Percentiles rank a stretch among this genome's conserved stretches.
Evolutionary conservation across 169 alveolate species (phyloP).

Genomic region (Toxoplasma gondii): DNA sequence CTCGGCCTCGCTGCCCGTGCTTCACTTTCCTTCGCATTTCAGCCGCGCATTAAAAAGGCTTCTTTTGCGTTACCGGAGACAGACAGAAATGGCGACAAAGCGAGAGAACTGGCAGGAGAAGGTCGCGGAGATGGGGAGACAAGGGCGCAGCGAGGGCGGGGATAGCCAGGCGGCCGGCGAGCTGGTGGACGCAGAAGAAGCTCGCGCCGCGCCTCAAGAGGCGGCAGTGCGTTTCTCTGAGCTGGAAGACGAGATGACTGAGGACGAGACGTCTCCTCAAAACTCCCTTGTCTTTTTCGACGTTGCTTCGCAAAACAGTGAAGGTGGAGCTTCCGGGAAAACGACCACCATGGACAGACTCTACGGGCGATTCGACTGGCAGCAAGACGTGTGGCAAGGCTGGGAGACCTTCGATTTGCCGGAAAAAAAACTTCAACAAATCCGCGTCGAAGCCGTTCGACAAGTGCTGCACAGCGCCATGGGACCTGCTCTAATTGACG

Average conservation of each 20-base stretch:
- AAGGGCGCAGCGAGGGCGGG: not conserved
- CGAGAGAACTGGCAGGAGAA: not conserved
- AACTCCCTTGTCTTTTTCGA: not conserved
- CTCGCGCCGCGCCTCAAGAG: not conserved
- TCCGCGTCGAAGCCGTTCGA: not conserved
- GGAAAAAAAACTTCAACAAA: not conserved
- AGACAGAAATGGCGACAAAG: no score
- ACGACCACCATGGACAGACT: not conserved
- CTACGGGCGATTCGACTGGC: not conserved
- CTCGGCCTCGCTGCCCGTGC: not conserved
- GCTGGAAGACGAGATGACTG: not conserved
- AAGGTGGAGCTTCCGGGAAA: not conserved
- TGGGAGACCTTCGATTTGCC: not conserved
- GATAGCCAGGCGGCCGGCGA: not conserved
- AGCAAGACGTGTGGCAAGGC: not conserved
- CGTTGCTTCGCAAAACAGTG: not conserved
- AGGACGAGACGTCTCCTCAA: not conserved
- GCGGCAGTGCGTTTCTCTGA: not conserved
- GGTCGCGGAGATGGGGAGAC: not conserved
- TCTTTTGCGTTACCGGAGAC: not conserved
- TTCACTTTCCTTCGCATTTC: not conserved
- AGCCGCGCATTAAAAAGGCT: not conserved
- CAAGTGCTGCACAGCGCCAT: slow-evolving; percentile 1
- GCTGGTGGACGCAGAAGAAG: not conserved
- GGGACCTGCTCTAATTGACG: slow-evolving; percentile 17